Evolutionary conservation across 2,329 filamentous ascomycete genomes (phyloP).

Genomic region (Pestalotiopsis sp.): DNA sequence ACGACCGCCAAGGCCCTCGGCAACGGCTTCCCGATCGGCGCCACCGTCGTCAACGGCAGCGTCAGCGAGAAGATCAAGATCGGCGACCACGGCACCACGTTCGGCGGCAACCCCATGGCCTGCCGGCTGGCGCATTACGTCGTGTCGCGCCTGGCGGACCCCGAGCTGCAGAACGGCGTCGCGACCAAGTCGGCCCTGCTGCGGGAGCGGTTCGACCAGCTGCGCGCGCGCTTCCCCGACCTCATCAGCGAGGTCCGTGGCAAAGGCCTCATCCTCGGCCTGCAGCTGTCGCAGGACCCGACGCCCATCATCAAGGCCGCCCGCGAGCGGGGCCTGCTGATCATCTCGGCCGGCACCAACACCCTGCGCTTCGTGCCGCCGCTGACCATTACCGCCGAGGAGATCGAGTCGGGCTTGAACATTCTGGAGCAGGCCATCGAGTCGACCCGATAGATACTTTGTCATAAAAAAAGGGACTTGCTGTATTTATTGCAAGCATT

Average conservation of each 20-base stretch:
- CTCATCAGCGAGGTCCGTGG: slow-evolving; percentile 81
- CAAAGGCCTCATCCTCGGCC: slow-evolving; percentile 80
- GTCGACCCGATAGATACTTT: slow-evolving; percentile 32
- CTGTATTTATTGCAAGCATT: slow-evolving; percentile 8
- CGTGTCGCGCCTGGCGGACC: slow-evolving; percentile 73
- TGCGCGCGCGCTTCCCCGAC: slow-evolving; percentile 59
- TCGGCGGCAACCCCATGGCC: slow-evolving; percentile 88
- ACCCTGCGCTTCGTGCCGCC: slow-evolving; percentile 91
- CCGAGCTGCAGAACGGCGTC: slow-evolving; percentile 71
- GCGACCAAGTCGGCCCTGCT: slow-evolving; percentile 63
- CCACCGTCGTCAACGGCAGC: slow-evolving; percentile 63
- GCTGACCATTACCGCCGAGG: slow-evolving; percentile 75
- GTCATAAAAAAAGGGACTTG: neutral
- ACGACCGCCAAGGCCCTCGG: slow-evolving; percentile 95
- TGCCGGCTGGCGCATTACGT: slow-evolving; percentile 86
- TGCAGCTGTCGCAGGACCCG: slow-evolving; percentile 79
- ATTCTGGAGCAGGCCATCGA: slow-evolving; percentile 73
- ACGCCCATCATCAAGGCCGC: slow-evolving; percentile 79
- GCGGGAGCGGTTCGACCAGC: slow-evolving; percentile 46
- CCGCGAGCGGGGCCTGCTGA: slow-evolving; percentile 80
- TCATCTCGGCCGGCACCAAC: slow-evolving; percentile 93
- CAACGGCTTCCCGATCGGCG: slow-evolving; percentile 94
- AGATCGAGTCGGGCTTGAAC: slow-evolving; percentile 77
- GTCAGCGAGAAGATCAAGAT: slow-evolving; percentile 68
- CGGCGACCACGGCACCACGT: slow-evolving; percentile 92